Percentiles rank a stretch among this genome's conserved stretches.
Evolutionary conservation across 129 eudicot species (phyloP).

Genomic region (Erigeron canadensis): DNA sequence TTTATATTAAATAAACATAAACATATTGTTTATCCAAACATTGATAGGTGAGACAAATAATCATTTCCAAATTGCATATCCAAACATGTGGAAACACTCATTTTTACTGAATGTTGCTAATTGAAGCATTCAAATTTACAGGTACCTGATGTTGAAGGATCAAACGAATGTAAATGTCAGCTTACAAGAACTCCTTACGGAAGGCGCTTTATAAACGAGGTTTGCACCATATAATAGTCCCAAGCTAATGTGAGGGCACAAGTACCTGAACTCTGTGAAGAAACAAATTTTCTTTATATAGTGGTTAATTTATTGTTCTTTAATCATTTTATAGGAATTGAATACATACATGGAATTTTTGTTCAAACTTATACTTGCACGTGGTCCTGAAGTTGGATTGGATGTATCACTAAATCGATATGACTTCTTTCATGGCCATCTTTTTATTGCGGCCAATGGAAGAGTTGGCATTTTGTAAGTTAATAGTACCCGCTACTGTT

Average conservation of each 20-base stretch:
- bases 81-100: no score
- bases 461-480: constrained; percentile 99
- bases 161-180: constrained; percentile 59
- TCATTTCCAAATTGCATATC: not conserved
- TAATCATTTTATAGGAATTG: constrained; percentile 57
- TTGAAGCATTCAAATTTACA: constrained; percentile 25
- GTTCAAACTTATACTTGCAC: constrained; percentile 65
- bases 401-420: constrained; percentile 72
- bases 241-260: constrained; percentile 4
- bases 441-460: constrained; percentile 80
- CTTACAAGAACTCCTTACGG: constrained; percentile 93
- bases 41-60: no score
- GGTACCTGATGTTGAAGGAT: constrained; percentile 97
- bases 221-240: constrained; percentile 24
- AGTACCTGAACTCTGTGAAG: not conserved
- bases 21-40: no score
- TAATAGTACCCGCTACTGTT: constrained; percentile 12
- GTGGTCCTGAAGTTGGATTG: constrained; percentile 86
- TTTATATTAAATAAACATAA: no score
- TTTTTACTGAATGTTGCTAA: not conserved
- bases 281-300: not conserved
- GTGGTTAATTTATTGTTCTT: not conserved
- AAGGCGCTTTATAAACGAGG: constrained; percentile 75
- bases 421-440: constrained; percentile 97
- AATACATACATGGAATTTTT: constrained; percentile 71